phyloP scores from a whole-genome alignment of 306 rosid genomes.

The Dalbergia cultrata region DNA sequence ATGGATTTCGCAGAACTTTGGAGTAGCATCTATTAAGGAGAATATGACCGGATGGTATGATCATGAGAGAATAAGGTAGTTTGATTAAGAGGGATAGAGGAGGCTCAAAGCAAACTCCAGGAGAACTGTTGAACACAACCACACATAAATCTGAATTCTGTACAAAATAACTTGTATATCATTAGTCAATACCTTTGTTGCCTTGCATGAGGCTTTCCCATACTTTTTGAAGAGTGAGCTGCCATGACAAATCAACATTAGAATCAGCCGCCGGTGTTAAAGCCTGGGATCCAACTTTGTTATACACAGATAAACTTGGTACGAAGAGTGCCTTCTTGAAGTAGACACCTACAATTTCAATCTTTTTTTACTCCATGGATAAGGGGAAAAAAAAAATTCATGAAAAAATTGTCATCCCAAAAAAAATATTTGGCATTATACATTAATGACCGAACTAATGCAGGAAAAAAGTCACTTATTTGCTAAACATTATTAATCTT shows the following conservation, averaged over 20 bases:
- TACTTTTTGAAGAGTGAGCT: conserved; percentile 74
- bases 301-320: conserved; percentile 74
- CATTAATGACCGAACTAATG: neutral
- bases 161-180: conserved; percentile 1
- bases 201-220: conserved; percentile 89
- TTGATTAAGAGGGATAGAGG: neutral
- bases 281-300: conserved; percentile 85
- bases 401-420: neutral
- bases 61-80: neutral
- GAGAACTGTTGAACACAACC: too few species aligned
- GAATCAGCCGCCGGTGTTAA: conserved; percentile 52
- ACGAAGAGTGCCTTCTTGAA: conserved; percentile 94
- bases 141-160: neutral
- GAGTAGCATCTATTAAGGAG: neutral
- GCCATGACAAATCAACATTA: conserved; percentile 91
- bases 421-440: neutral
- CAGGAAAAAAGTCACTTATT: conserved; percentile 2
- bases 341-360: conserved; percentile 73
- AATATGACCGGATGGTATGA: neutral
- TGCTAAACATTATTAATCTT: conserved; percentile 12
- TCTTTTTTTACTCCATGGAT: conserved; percentile 16
- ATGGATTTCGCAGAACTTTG: neutral
- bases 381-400: neutral
- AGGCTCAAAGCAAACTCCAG: neutral
- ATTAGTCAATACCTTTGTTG: conserved; percentile 64